These are phyloP conservation scores for Ceriops tagal DNA, from an alignment of 345 rosid species.

Conservation along the genomic window DNA sequence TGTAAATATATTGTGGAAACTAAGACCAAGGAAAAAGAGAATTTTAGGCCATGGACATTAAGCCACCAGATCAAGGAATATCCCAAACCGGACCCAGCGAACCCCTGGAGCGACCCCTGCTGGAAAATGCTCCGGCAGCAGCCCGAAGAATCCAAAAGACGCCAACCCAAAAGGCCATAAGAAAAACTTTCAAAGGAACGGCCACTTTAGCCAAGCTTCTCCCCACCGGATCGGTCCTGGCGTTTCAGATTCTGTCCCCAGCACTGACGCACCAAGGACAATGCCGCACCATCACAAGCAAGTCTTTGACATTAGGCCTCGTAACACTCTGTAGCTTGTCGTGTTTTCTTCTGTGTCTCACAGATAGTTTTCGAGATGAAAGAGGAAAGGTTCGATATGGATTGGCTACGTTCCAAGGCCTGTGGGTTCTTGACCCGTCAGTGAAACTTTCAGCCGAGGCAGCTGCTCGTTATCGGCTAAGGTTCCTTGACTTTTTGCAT, in stretches of 20 bases:
- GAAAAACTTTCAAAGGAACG: slow-evolving; percentile 69
- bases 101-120: slow-evolving; percentile 7
- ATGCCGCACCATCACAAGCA: slow-evolving; percentile 44
- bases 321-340: slow-evolving; percentile 38
- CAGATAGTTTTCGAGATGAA: slow-evolving; percentile 59
- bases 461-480: slow-evolving; percentile 36
- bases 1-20: too few relatives aligned
- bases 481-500: slow-evolving; percentile 57
- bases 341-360: slow-evolving; percentile 56
- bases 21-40: background rate
- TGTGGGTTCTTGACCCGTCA: slow-evolving; percentile 45
- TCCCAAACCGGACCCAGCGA: slow-evolving; percentile 1
- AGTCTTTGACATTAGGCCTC: slow-evolving; percentile 37
- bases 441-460: slow-evolving; percentile 37
- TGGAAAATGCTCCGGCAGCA: slow-evolving; percentile 4
- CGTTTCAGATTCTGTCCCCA: slow-evolving; percentile 69
- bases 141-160: slow-evolving; percentile 38
- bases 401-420: slow-evolving; percentile 52
- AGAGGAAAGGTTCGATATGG: slow-evolving; percentile 74
- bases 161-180: slow-evolving; percentile 36
- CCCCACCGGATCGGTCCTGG: slow-evolving; percentile 67
- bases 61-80: background rate
- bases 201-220: slow-evolving; percentile 52
- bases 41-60: background rate
- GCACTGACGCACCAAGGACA: slow-evolving; percentile 58